Evolutionary conservation across 1,284 basidiomycete genomes (phyloP).

Genomic region (Xanthoconium separans): DNA sequence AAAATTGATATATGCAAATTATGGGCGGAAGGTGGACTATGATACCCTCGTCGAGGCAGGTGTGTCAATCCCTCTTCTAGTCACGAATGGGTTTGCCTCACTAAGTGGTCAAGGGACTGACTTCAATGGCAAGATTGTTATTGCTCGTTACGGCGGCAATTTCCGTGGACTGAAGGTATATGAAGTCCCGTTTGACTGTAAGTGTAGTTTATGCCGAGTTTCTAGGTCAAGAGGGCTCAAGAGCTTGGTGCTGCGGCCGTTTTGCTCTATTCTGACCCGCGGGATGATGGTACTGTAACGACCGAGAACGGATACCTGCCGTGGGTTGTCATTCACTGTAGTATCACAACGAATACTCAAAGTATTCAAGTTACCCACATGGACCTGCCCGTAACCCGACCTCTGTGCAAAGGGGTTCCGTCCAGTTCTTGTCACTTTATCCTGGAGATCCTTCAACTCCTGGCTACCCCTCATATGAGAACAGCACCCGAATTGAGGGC

Average conservation of each 20-base stretch:
- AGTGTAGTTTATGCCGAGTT: background rate
- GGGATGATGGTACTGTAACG: constrained; percentile 72
- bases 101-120: constrained; percentile 47
- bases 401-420: constrained; percentile 71
- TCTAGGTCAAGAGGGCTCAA: constrained; percentile 62
- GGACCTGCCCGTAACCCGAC: constrained; percentile 74
- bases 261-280: constrained; percentile 72
- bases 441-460: constrained; percentile 75
- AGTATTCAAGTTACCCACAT: constrained; percentile 48
- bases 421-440: constrained; percentile 70
- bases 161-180: constrained; percentile 71
- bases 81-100: background rate
- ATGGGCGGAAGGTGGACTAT: constrained; percentile 55
- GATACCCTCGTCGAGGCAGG: constrained; percentile 33
- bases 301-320: constrained; percentile 59
- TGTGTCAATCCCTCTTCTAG: constrained; percentile 5
- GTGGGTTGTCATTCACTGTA: constrained; percentile 25
- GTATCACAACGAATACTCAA: constrained; percentile 7
- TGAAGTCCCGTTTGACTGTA: background rate
- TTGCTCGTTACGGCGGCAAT: constrained; percentile 64
- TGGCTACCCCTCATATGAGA: constrained; percentile 70
- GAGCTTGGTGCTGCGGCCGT: constrained; percentile 65
- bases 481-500: constrained; percentile 60
- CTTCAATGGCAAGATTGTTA: constrained; percentile 64
- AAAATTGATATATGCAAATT: constrained; percentile 64